These are phyloP conservation scores for Zymoseptoria crescenta DNA, from an alignment of 2,329 filamentous ascomycete genomes.

Conservation along the genomic window DNA sequence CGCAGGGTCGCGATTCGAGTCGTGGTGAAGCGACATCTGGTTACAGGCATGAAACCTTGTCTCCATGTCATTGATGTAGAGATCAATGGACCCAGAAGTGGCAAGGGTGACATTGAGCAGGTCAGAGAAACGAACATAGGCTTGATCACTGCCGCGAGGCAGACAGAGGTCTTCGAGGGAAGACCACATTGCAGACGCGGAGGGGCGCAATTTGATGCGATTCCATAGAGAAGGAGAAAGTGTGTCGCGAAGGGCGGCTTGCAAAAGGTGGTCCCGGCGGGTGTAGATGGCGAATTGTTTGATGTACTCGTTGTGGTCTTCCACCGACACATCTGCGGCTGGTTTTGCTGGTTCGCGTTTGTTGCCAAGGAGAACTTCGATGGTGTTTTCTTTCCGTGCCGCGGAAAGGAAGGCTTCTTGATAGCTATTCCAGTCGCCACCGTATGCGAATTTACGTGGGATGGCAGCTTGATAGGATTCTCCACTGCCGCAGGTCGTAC, in stretches of 20 bases:
- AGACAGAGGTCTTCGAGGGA: constrained; percentile 24
- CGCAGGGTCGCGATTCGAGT: constrained; percentile 7
- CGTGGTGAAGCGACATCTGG: constrained; percentile 16
- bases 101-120: constrained; percentile 19
- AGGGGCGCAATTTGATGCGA: constrained; percentile 16
- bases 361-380: constrained; percentile 22
- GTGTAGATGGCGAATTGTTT: constrained; percentile 28
- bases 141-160: constrained; percentile 23
- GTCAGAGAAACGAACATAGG: constrained; percentile 21
- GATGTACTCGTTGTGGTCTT: constrained; percentile 29
- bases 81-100: constrained; percentile 18
- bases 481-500: constrained; percentile 24
- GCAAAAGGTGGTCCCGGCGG: constrained; percentile 24
- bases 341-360: constrained; percentile 24
- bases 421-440: constrained; percentile 23
- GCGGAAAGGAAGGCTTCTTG: constrained; percentile 24
- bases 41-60: constrained; percentile 21
- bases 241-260: constrained; percentile 18
- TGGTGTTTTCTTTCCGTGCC: constrained; percentile 25
- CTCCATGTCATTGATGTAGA: constrained; percentile 23
- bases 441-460: constrained; percentile 10
- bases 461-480: constrained; percentile 20
- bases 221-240: constrained; percentile 21
- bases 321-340: constrained; percentile 14
- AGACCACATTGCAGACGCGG: constrained; percentile 22